phyloP scores from a whole-genome alignment of 768 basidiomycete genomes.

The Auricularia heimuer region DNA sequence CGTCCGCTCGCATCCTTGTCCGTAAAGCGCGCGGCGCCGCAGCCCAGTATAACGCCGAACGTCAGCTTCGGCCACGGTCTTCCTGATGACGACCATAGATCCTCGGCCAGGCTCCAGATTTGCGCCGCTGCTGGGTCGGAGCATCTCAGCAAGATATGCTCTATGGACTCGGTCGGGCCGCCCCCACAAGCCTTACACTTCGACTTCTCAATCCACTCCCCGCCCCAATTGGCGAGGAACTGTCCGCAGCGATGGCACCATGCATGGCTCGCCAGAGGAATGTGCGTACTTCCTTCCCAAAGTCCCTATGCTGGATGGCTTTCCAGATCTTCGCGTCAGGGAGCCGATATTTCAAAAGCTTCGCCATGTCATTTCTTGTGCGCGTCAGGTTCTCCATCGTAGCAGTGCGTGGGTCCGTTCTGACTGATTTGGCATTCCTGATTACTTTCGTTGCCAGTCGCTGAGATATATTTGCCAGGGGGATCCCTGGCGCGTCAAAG shows the following conservation, averaged over 20 bases:
- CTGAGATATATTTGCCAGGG: neutral
- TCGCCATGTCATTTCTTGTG: slow-evolving; percentile 21
- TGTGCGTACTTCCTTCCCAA: slow-evolving; percentile 31
- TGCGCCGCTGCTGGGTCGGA: no score
- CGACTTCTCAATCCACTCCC: slow-evolving; percentile 8
- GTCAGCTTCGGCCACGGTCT: neutral
- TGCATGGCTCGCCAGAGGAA: slow-evolving; percentile 21
- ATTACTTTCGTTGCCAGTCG: no score
- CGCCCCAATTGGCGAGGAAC: slow-evolving; percentile 12
- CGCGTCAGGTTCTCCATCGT: slow-evolving; percentile 7
- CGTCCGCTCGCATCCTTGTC: neutral
- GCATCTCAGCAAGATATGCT: no score
- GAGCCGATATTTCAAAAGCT: slow-evolving; percentile 19
- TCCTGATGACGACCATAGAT: no score
- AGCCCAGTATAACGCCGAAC: neutral
- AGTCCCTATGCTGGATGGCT: slow-evolving; percentile 11
- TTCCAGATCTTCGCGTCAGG: slow-evolving; percentile 13
- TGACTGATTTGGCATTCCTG: no score
- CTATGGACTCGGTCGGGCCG: no score
- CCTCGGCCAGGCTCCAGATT: no score
- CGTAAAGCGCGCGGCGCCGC: neutral
- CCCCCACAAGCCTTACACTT: slow-evolving; percentile 4
- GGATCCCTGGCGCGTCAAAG: neutral
- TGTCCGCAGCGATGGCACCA: slow-evolving; percentile 16
- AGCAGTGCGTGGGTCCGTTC: no score